A percentile compares a stretch with the other conserved stretches of the same genome.
These are phyloP conservation scores for Cutaneotrichosporon curvatum DNA, from an alignment of 1,284 basidiomycete species.

Conservation along the genomic window DNA sequence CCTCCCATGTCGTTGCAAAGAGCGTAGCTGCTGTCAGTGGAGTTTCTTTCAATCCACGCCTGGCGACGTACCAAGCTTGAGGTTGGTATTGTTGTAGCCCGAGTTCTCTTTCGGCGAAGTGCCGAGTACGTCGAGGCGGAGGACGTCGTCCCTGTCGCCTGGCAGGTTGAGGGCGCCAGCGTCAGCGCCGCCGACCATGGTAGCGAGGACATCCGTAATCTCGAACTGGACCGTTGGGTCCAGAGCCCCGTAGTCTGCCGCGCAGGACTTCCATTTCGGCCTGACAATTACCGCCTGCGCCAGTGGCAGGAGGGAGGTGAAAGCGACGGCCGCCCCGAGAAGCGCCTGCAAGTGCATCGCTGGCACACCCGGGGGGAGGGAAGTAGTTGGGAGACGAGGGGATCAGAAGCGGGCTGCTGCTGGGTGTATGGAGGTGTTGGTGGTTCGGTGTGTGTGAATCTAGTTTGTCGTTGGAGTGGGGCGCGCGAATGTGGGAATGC, in stretches of 20 bases:
- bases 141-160: slow-evolving; percentile 28
- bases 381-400: not conserved
- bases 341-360: slow-evolving; percentile 4
- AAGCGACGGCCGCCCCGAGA: slow-evolving; percentile 4
- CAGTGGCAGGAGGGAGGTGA: slow-evolving; percentile 11
- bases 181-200: slow-evolving; percentile 52
- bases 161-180: slow-evolving; percentile 39
- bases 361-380: slow-evolving; percentile 2
- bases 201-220: slow-evolving; percentile 65
- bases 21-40: slow-evolving; percentile 60
- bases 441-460: too few species aligned
- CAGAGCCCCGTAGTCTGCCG: slow-evolving; percentile 19
- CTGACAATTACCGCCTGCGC: slow-evolving; percentile 21
- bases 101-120: slow-evolving; percentile 50
- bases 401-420: not conserved
- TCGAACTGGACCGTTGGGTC: slow-evolving; percentile 36
- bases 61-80: slow-evolving; percentile 56
- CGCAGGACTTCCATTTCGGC: slow-evolving; percentile 26
- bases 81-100: slow-evolving; percentile 56
- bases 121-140: slow-evolving; percentile 43
- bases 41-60: too few species aligned
- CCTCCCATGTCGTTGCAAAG: slow-evolving; percentile 69
- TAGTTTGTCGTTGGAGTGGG: too few species aligned
- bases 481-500: too few species aligned
- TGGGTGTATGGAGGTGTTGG: not conserved